Evolutionary conservation across 306 rosid genomes (phyloP), one percentile per base, ranked within the genome.

Genomic region (Malus fusca): DNA sequence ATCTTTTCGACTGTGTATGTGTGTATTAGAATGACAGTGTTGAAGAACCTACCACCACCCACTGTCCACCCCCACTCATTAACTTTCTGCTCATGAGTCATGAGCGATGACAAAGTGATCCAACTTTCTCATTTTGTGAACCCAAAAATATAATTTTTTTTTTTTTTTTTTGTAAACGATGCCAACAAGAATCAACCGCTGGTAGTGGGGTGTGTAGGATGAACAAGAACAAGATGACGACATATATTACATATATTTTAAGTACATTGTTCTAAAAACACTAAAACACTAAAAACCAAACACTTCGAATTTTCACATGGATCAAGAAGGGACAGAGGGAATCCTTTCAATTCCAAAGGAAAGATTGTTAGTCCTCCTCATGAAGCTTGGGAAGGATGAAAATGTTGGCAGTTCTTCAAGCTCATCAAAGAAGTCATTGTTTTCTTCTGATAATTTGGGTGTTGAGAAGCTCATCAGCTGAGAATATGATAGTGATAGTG

Each of bases 371-470:
- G 55, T 48, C 55, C 89, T 85, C 66, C 84, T 80, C 84, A 82
- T 83, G 53, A 88, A 87, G 78, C 88, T 77, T 53, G 91, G 82
- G 80, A 90, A 84, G 69, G 91, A 88, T 75, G 92, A 87, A 69
- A 88, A 84, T 67, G 86, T 85, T 69, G 98, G 97, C 7, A 94
- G 78, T 80, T 94, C 98, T 83, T 91, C 98, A 78, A 94, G 98
- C 82, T 94, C 98, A 74, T 94, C 96, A 75, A 87, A 94, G 82
- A 90, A 86, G 48, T 91, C 94, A 59, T 87, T 51, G 8, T 51
- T 81, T 66, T 91, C 90, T 84, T 93, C 90, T 35, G 85, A 40
- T 67, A 84, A 48, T 68, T 75, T 75, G 17, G 72, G 79, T n/a
- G 87, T 68, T 61, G 77, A 73, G 66, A 80, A 72, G 68, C 77